Conservation (phyloP, 192 early-diverging fungal genomes). For the Allomyces javanicus region DNA sequence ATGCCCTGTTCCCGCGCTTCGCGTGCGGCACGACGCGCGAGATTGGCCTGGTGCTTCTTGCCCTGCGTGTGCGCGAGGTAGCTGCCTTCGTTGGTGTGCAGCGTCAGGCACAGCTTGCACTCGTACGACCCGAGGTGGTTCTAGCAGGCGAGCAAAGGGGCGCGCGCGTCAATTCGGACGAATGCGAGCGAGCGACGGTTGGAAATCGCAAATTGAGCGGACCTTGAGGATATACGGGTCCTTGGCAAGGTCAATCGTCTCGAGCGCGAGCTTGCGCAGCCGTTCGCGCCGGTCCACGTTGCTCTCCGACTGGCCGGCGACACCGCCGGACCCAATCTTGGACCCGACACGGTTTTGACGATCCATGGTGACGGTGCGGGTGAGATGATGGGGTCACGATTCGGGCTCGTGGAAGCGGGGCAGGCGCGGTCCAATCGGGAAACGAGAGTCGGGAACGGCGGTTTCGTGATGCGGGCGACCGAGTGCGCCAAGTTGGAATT, state of each 20-base stretch:
- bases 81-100: slow-evolving; percentile 80
- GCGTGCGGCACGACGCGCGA: slow-evolving; percentile 68
- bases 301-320: slow-evolving; percentile 58
- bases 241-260: slow-evolving; percentile 86
- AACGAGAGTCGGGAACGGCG: not conserved
- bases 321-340: slow-evolving; percentile 74
- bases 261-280: slow-evolving; percentile 79
- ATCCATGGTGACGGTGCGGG: slow-evolving; percentile 20
- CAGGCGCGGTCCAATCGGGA: not conserved
- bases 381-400: not conserved
- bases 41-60: slow-evolving; percentile 91
- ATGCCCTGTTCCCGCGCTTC: slow-evolving; percentile 29
- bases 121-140: slow-evolving; percentile 66
- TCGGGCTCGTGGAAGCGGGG: not conserved
- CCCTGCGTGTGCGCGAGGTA: slow-evolving; percentile 96
- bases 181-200: slow-evolving; percentile 11
- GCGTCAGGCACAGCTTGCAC: slow-evolving; percentile 63
- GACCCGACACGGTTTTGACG: slow-evolving; percentile 78
- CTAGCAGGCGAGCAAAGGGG: slow-evolving; percentile 17
- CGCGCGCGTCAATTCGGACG: no score
- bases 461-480: not conserved
- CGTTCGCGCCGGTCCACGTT: slow-evolving; percentile 88
- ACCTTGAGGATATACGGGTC: slow-evolving; percentile 94
- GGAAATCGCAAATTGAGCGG: slow-evolving; percentile 26
- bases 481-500: no score